Evolutionary conservation across 2,329 filamentous ascomycete genomes (phyloP), one percentile per base, ranked within the genome.

Genomic region (Trichophyton mentagrophytes): DNA sequence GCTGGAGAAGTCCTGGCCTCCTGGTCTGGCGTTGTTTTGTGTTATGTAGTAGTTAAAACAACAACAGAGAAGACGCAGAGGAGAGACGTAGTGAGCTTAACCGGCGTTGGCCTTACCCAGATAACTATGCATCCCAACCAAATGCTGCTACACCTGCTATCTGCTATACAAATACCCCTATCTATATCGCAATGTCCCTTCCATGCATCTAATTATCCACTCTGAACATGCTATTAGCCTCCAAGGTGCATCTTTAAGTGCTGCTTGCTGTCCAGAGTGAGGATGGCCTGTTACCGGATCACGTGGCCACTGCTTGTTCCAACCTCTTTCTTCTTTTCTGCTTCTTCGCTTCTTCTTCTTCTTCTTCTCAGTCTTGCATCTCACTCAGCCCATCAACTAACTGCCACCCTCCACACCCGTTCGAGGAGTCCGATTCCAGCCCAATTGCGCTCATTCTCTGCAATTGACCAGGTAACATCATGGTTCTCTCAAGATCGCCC

Each of bases 401-500:
- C 53, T 25, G 4, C 6, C 53, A 11, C 53, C 27, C 15, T 56
- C 51, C 27, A 47, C 58, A 33, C 20, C 55, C 47, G 33, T 17
- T 30, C 59, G 61, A 53, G 40, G 27, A 22, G 40, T 13, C 47
- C 20, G 51, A 55, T 36, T 33, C 47, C 40, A 51, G 46, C 57
- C 59, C 38, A 55, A 25, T 55, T 36, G 56, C 57, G 33, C 49
- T 27, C 55, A 20, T 42, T 42, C 22, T 4, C 33, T 42, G 55
- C 36, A 57, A 57, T 57, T 57, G 55, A 57, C 40, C 22, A 27
- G 22, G 4, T 60, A 38, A 38, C 64, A 69, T 56, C 63, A 76
- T 76, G 73, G 66, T 69, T 51, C 65, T 74, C 61, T 66, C 69
- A 57, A 69, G 70, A 63, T 64, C 71, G 68, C 64, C 70, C 66